Evolutionary conservation across 1,139 yeast species (phyloP), one percentile per base, ranked within the genome.

Genomic region (Sugiyamaella grinbergsii): DNA sequence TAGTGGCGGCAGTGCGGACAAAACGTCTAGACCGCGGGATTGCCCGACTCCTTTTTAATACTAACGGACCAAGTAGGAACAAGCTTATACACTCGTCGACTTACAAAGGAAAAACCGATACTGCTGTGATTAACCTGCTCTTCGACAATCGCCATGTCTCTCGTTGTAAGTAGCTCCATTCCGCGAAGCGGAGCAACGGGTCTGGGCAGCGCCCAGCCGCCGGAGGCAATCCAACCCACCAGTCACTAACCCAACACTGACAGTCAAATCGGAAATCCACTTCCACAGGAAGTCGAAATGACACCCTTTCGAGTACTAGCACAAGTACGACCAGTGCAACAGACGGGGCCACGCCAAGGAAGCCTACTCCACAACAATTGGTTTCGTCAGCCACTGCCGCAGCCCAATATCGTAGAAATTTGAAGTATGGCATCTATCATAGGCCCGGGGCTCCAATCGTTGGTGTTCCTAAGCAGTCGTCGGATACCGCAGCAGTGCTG

Each of bases 401-500:
- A 10, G 63, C 63, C 4, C 50, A 54, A 42, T 88, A 87, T 71
- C 84, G 82, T 60, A 91, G 89, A 57, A 84, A 84, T 62, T 71
- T 84, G 64, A 85, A 80, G 62, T 85, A 83, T 62, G 96, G 96
- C 36, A 75, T 83, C 47, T 88, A 76, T 69, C 77, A 79, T 58
- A 75, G 81, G 50, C 96, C 96, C 1, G 82, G 87, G 10, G 75
- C 74, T 47, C 80, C 82, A 4, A 70, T 78, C 13, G 77, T 86
- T 2, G 96, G 97, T 11, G 93, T 87, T 51, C 78, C 71, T 29
- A 61, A 59, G 24, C 48, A 55, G 22, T 62, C 68, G 24, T 66
- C 70, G 11, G 66, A 63, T 47, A 57, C 64, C 15, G 72, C 74
- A 16, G 76, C 76, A 2, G 54, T 64, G 15, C 58, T 68, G 31